Evolutionary conservation across 768 basidiomycete species (phyloP).

Genomic region (Russula sp.): DNA sequence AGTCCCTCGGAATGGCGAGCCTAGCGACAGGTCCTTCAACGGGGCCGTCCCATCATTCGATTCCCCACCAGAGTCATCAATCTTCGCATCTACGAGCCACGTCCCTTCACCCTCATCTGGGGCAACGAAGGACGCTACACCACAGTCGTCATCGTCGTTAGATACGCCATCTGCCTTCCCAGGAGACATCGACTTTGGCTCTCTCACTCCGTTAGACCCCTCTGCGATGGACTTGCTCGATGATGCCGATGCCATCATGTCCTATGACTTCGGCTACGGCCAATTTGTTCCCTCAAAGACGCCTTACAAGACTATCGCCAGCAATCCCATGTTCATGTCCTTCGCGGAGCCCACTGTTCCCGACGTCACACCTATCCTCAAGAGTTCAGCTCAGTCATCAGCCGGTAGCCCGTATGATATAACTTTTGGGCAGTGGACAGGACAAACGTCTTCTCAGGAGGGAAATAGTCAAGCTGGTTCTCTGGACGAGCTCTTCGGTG

Average conservation of each 20-base stretch:
- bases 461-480: conserved; percentile 38
- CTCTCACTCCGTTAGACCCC: conserved; percentile 69
- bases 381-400: conserved; percentile 7
- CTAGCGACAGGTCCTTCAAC: conserved; percentile 27
- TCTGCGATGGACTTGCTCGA: conserved; percentile 62
- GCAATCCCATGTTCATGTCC: conserved; percentile 84
- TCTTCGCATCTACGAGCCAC: conserved; percentile 14
- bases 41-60: conserved; percentile 26
- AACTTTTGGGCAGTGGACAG: conserved; percentile 40
- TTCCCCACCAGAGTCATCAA: conserved; percentile 6
- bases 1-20: conserved; percentile 49
- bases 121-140: conserved; percentile 20
- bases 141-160: conserved; percentile 38
- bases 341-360: conserved; percentile 48
- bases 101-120: conserved; percentile 30
- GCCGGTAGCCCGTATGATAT: conserved; percentile 44
- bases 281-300: conserved; percentile 44
- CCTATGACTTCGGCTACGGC: conserved; percentile 42
- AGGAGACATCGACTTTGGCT: conserved; percentile 55
- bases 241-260: conserved; percentile 35
- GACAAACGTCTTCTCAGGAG: conserved; percentile 33
- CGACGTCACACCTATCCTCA: conserved; percentile 31
- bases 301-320: conserved; percentile 76
- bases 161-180: conserved; percentile 32
- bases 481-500: conserved; percentile 50